Base-by-base conservation (phyloP, 2,329 filamentous ascomycete species). In the Aspergillus pseudonomiae region DNA sequence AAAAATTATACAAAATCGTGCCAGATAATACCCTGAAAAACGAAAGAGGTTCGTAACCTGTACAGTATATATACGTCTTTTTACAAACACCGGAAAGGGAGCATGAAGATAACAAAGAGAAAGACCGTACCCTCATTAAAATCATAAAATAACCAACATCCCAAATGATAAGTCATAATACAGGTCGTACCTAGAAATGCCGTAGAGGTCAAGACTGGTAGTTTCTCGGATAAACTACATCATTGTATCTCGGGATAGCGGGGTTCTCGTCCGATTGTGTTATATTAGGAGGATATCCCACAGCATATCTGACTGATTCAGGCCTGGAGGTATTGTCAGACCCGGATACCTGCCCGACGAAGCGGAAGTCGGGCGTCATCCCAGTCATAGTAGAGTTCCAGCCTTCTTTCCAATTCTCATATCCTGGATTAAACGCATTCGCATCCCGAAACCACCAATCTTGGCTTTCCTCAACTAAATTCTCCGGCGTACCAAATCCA, bases 401-500 rank as follows among this genome's bases (percentile, higher is more conserved):
- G 43, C 66, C 64, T 32, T 71, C 73, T 24, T 66, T 70, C 88
- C 88, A 91, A 60, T 88, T 88, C 30, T 85, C 88, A 66, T 90
- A 86, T 1, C 88, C 88, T 4, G 84, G 74, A 0, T 85, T 87
- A 4, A 90, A 76, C 57, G 85, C 84, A 21, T 81, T 83, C 69
- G 90, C 87, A 70, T 91, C 88, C 41, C 83, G 79, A 60, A 88
- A 81, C 81, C 87, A 89, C 86, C 85, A 88, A 68, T 90, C 85
- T 64, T 89, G 86, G 55, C 85, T 86, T 57, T 90, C 87, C 53
- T 86, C 83, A 4, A 90, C 82, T 6, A 90, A 75, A 52, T 85
- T 84, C 41, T 89, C 86, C 1, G 88, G 81, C 10, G 84, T 84
- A 28, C 86, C 86, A 64, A 89, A 89, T 58, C 87, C 79, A 12